A percentile compares a stretch with the other conserved stretches of the same genome.
These are phyloP conservation scores for Blastobotrys peoriensis DNA, from an alignment of 805 yeast species.

Conservation along the genomic window DNA sequence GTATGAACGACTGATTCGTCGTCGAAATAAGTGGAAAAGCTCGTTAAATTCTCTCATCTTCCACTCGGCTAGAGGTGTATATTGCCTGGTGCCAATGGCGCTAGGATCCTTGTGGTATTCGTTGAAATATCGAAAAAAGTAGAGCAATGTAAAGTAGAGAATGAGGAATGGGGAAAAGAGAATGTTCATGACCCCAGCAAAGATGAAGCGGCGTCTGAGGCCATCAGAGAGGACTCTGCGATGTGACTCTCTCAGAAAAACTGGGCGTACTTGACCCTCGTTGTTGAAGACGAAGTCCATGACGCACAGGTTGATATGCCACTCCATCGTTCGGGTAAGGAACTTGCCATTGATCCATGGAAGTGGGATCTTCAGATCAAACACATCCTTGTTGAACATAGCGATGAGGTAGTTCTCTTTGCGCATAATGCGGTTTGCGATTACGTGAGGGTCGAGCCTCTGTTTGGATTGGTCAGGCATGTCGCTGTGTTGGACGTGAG, in stretches of 20 bases:
- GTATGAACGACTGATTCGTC: conserved; percentile 68
- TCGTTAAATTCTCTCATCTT: conserved; percentile 91
- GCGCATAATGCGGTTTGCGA: conserved; percentile 94
- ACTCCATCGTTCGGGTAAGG: conserved; percentile 83
- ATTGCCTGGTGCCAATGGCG: conserved; percentile 73
- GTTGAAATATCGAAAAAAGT: conserved; percentile 86
- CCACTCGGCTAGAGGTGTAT: conserved; percentile 95
- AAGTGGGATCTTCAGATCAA: conserved; percentile 58
- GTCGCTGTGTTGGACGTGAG: conserved; percentile 37
- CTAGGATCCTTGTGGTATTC: conserved; percentile 89
- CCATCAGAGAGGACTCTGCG: conserved; percentile 63
- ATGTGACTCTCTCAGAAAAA: conserved; percentile 64
- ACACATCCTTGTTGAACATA: conserved; percentile 67
- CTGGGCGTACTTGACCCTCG: conserved; percentile 72
- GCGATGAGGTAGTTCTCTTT: conserved; percentile 93
- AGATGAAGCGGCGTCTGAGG: conserved; percentile 67
- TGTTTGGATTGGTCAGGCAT: conserved; percentile 37
- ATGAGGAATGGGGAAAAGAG: conserved; percentile 82
- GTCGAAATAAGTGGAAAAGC: conserved; percentile 78
- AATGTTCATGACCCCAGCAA: conserved; percentile 83
- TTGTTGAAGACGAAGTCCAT: conserved; percentile 79
- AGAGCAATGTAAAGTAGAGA: conserved; percentile 70
- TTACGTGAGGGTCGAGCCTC: conserved; percentile 83
- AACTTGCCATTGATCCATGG: conserved; percentile 32
- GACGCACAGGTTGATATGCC: conserved; percentile 87